phyloP scores from a whole-genome alignment of 2,329 filamentous ascomycete species.

The Geoglossum cookeanum region DNA sequence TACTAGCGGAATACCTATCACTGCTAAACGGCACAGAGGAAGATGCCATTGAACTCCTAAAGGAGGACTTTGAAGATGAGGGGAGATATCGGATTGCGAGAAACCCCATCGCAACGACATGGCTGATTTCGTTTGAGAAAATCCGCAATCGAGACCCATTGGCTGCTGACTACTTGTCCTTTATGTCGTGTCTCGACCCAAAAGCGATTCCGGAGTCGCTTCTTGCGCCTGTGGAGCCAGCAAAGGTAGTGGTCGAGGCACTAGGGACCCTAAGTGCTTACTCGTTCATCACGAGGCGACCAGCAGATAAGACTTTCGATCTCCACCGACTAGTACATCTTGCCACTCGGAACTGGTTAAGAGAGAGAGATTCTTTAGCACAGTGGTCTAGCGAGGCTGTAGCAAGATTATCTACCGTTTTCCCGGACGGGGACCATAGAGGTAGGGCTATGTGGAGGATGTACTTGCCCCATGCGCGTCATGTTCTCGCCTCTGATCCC shows the following conservation, averaged over 20 bases:
- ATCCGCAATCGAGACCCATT: neutral
- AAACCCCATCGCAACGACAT: slow-evolving; percentile 10
- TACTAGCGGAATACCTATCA: slow-evolving; percentile 8
- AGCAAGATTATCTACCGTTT: neutral
- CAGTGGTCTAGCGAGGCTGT: too few relatives aligned
- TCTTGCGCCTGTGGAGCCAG: slow-evolving; percentile 4
- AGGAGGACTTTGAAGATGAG: slow-evolving; percentile 8
- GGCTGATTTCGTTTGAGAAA: slow-evolving; percentile 10
- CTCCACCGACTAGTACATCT: slow-evolving; percentile 10
- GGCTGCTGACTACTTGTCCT: slow-evolving; percentile 7
- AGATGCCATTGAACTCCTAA: neutral
- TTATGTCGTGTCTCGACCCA: slow-evolving; percentile 10
- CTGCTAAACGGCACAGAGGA: neutral
- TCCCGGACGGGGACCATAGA: neutral
- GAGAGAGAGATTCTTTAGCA: too few relatives aligned
- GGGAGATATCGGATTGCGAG: slow-evolving; percentile 7
- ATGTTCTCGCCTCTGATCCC: too few relatives aligned
- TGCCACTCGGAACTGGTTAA: neutral
- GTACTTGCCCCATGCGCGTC: too few relatives aligned
- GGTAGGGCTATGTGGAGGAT: neutral
- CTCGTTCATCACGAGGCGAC: slow-evolving; percentile 8
- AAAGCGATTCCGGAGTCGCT: slow-evolving; percentile 9
- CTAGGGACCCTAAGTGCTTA: slow-evolving; percentile 11
- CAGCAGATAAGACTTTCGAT: slow-evolving; percentile 4
- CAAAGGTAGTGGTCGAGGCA: slow-evolving; percentile 3